Conservation (phyloP, 345 rosid genomes). For the Theobroma cacao region DNA sequence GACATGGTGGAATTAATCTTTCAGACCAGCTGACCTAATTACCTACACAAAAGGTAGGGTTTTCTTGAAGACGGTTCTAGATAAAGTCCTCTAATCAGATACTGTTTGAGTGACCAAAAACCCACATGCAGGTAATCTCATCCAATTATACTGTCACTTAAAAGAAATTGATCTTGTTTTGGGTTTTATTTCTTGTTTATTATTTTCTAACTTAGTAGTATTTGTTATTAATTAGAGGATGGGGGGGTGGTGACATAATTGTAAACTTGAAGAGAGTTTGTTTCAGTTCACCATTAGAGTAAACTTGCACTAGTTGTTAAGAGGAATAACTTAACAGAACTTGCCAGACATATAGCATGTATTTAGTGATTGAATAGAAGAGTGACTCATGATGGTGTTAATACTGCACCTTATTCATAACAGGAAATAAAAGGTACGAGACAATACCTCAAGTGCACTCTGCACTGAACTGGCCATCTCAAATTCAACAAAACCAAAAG, state of each 20-base stretch:
- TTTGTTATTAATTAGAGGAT: background rate
- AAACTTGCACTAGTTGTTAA: background rate
- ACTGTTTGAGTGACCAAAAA: background rate
- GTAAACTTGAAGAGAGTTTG: background rate
- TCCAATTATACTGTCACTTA: background rate
- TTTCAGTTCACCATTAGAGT: background rate
- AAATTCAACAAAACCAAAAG: slow-evolving; percentile 79
- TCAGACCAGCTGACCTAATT: background rate
- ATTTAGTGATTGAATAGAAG: slow-evolving; percentile 7
- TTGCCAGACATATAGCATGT: background rate
- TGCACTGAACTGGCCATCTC: slow-evolving; percentile 46
- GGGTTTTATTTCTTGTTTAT: background rate
- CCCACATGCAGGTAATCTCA: background rate
- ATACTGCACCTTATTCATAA: background rate
- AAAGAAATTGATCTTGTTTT: background rate
- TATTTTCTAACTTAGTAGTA: background rate
- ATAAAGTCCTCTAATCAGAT: background rate
- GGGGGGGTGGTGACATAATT: background rate
- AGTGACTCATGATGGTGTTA: background rate
- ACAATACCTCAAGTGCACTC: slow-evolving; percentile 57
- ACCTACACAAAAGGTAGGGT: background rate
- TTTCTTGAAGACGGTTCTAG: background rate
- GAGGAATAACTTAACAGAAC: background rate
- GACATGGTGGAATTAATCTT: background rate
- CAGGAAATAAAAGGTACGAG: slow-evolving; percentile 7